Base-by-base conservation (phyloP, 352 stramenopile genomes). In the Pythium aquatile region DNA sequence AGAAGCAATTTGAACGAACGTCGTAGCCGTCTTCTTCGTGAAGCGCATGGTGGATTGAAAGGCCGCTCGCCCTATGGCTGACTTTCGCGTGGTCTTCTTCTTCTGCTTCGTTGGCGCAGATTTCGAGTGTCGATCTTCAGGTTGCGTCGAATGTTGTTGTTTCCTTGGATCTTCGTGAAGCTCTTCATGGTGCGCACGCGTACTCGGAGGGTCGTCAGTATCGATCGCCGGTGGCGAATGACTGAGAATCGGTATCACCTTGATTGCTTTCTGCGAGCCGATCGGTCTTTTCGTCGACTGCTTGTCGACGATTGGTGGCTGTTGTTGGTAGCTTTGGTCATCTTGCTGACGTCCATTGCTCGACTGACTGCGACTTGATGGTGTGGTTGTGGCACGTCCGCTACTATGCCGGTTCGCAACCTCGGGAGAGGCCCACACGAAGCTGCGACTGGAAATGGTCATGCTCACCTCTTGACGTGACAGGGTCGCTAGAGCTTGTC, bases 1-100 rank as follows among this genome's bases (percentile, higher is more conserved):
- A 29, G 57, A 56, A 5, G 57, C 57, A 5, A 37, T 33, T 2
- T 26, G 44, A 2, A 49, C 30, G 14, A 63, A 14, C 3, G 37
- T 46, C n/a, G 11, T 24, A 0, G 57, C 57, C 5, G 57, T 57
- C 7, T 35, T 33, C 20, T 51, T 55, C 1, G 57, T 57, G 30
- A 55, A 20, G 1, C 35, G 57, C 4, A 63, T 20, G 0, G 57
- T 57, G 2, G 57, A 63, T 16, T 37, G 57, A 14, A 63, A 11
- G 0, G 32, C 47, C 8, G 9, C 42, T 8, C n/a, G 44, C 9
- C 44, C 44, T 5, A 42, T 42, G 3, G 35, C 16, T 16, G 7
- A 1, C 28, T n/a, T 46, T 14, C 16, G n/a, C 17, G 13, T 7
- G 20, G 11, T 26, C 14, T 32, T 29, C 17, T 61, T 17, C 53